Evolutionary conservation across 2,329 filamentous ascomycete genomes (phyloP), one percentile per base, ranked within the genome.

Genomic region (Exophiala viscosa): DNA sequence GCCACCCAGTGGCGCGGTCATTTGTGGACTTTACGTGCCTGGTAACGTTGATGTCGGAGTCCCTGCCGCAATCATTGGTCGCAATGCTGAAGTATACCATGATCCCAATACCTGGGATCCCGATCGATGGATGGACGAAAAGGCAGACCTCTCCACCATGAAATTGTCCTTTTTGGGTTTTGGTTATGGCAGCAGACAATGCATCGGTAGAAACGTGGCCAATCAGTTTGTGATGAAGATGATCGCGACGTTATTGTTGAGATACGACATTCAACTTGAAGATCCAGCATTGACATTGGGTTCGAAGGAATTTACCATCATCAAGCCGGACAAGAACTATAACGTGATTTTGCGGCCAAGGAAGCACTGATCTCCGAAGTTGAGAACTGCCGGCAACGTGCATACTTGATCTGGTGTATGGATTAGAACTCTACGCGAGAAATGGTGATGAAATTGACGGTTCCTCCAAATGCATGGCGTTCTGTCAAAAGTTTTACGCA

Each of bases 1-100:
- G 2, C 66, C 65, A 1, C 50, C 61, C n/a, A 60, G 58, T 3
- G 67, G 66, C 14, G 61, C 62, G 1, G 52, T 62, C 36, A 63
- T 68, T 34, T 60, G 63, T 23, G 60, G 52, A 1, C 31, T 59
- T 35, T 65, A 59, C 28, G 58, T 68, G 10, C 63, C 66, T 32
- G 63, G 20, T 6, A 63, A 62, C 47, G 54, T 57, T 36, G 54
- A 57, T 31, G 54, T 57, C 18, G 20, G 65, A n/a, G 54, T 57
- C 7, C 54, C 54, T 10, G 54, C 54, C 7, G 45, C 45, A 13
- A 48, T 45, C 15, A 57, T 57, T 15, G 54, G 54, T 13, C 45
- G 54, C 20, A 52, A 60, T 34, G 34, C 55, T 8, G 34, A 17
- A 15, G 50, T 51, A 18, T 59, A 57, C 35, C 42, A 32, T 17